A percentile compares a stretch with the other conserved stretches of the same genome.
phyloP scores from a whole-genome alignment of 2,329 filamentous ascomycete genomes.

The Diaporthe vaccinii region DNA sequence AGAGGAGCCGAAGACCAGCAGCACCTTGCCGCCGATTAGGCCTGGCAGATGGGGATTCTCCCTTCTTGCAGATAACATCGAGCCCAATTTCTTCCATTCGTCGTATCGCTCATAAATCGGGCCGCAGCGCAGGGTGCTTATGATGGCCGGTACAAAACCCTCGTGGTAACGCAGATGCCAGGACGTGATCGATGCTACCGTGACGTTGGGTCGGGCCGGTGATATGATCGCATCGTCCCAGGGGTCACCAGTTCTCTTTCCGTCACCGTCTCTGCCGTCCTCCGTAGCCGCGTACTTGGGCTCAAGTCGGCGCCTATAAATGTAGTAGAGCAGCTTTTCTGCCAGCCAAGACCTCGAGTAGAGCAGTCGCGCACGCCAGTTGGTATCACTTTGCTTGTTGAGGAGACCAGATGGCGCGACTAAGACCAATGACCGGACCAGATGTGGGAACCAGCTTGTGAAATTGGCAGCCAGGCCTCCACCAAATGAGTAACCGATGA shows the following conservation, averaged over 20 bases:
- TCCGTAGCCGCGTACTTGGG: slow-evolving; percentile 55
- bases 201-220: slow-evolving; percentile 63
- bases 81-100: slow-evolving; percentile 71
- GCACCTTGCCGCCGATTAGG: slow-evolving; percentile 63
- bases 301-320: slow-evolving; percentile 66
- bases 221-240: slow-evolving; percentile 67
- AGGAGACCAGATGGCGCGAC: slow-evolving; percentile 83
- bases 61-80: slow-evolving; percentile 58
- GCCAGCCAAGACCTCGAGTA: slow-evolving; percentile 74
- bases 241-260: slow-evolving; percentile 52
- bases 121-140: slow-evolving; percentile 77
- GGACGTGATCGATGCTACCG: slow-evolving; percentile 72
- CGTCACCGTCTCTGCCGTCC: slow-evolving; percentile 54
- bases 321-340: slow-evolving; percentile 65
- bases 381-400: slow-evolving; percentile 52
- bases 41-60: slow-evolving; percentile 50
- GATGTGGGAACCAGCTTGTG: slow-evolving; percentile 77
- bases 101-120: slow-evolving; percentile 76
- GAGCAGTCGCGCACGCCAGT: slow-evolving; percentile 70
- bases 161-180: slow-evolving; percentile 78
- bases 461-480: slow-evolving; percentile 84
- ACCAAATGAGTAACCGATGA: slow-evolving; percentile 87
- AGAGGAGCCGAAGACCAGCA: slow-evolving; percentile 74
- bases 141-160: slow-evolving; percentile 79
- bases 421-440: slow-evolving; percentile 79